phyloP scores from a whole-genome alignment of 164 flowering plant species.

The Taxillus chinensis region DNA sequence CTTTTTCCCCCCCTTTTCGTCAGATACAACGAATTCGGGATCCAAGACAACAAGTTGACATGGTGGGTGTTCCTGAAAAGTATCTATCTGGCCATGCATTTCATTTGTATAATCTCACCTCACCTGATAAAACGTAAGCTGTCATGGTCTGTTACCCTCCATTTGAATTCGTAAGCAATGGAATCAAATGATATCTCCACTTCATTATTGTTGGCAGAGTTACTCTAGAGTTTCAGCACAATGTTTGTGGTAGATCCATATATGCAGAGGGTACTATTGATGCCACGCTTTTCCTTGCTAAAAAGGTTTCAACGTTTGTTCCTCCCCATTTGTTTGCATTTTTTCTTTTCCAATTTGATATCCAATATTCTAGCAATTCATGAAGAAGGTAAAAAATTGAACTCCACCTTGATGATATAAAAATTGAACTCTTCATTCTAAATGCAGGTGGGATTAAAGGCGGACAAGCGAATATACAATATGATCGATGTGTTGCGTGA shows the following conservation, averaged over 20 bases:
- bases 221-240: conserved; percentile 90
- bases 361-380: not conserved
- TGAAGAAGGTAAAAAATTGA: not conserved
- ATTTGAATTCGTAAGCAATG: not conserved
- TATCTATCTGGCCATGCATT: conserved; percentile 83
- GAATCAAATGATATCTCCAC: not conserved
- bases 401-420: no score
- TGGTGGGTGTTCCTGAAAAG: conserved; percentile 96
- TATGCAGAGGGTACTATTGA: conserved; percentile 93
- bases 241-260: conserved; percentile 93
- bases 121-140: conserved; percentile 79
- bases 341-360: not conserved
- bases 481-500: conserved; percentile 93
- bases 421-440: no score
- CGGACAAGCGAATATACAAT: conserved; percentile 61
- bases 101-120: conserved; percentile 78
- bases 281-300: conserved; percentile 76
- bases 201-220: conserved; percentile 41
- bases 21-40: conserved; percentile 78
- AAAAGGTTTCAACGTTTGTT: conserved; percentile 42
- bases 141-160: not conserved
- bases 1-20: not conserved
- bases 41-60: conserved; percentile 59
- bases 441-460: conserved; percentile 55
- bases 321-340: not conserved